Evolutionary conservation across 139 green algal species (phyloP), one percentile per base, ranked within the genome.

Genomic region (Coelastrella sp.): DNA sequence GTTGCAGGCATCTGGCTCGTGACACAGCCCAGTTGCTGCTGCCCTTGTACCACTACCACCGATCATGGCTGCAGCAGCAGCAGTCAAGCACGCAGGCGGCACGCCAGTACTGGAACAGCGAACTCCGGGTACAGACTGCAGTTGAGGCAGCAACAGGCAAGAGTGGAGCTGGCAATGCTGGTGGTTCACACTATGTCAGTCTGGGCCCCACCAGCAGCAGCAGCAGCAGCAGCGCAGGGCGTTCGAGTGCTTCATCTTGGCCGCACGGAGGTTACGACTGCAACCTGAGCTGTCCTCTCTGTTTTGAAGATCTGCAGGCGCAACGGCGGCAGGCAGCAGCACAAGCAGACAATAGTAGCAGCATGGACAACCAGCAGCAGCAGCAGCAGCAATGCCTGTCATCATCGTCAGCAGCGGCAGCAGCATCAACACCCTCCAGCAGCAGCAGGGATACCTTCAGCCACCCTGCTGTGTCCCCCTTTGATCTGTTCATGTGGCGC

Each of bases 401-500:
- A 49, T 25, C 17, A n/a, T 12, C 22, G 72, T 9, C 72, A 19
- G 17, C 56, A 85, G 56, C 79, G 72, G 79, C 81, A 86, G 81
- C 60, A 75, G 60, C 7, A 19, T n/a, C 56, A 9, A 10, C 15
- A 24, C 8, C 68, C 68, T 27, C 7, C 74, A 59, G 20, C 20
- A 25, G 56, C 49, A 82, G 35, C 35, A 72, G 63, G 7, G 49
- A 78, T 25, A 9, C 24, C 8, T 17, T 59, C 74, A 81, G 4
- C 9, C 6, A 10, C 65, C 14, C 12, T 61, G 35, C 82, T 4
- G 82, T 87, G 27, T 7, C 82, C 0, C 63, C 61, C 25, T 17
- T 3, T 56, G 63, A 87, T 68, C 82, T 61, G n/a, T 87, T 87
- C 63, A 35, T 87, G 82, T 87, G 82, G 82, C 82, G 82, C 8